Base-by-base conservation (phyloP, 495 filamentous ascomycete genomes). In the Barbatosphaeria neglecta region DNA sequence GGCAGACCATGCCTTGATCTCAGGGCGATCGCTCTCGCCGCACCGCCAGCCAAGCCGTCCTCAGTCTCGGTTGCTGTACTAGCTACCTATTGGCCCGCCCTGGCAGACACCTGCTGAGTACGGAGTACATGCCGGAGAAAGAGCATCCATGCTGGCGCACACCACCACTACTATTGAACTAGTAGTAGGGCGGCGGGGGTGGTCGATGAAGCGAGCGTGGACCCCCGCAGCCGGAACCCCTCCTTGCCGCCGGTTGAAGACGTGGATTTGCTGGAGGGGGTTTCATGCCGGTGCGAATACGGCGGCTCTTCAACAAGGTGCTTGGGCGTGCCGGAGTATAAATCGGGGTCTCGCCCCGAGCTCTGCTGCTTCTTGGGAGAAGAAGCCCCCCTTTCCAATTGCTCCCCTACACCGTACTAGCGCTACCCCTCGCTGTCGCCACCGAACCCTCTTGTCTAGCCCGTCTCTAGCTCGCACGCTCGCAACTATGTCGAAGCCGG, bases 401-500 rank as follows among this genome's bases (percentile, higher is more conserved):
- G 31, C 31, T 15, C 31, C 31, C 16, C 31, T n/a, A 19, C 10
- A 15, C 8, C 39, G 20, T 24, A n/a, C 15, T 41, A 5, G 39
- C 38, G 13, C 4, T 4, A 3, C 20, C n/a, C 22, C 2, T 41
- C 9, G 15, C 39, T 7, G 37, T 15, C 10, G n/a, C n/a, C n/a
- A n/a, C n/a, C n/a, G n/a, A n/a, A n/a, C 33, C 16, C 3, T 18
- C 20, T 10, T 22, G 39, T n/a, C 20, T 41, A 22, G 17, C 33
- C 33, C 15, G 22, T n/a, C 15, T 16, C 13, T 10, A 8, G 22
- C 38, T 6, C 17, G 31, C 13, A 35, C 20, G 46, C 22, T 27
- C 40, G 18, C 45, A 47, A 63, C 46, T 25, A 72, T 70, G 66
- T 51, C 66, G 47, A 56, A 59, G 23, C 66, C 69, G 0, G 56